Conservation (phyloP, 2,329 filamentous ascomycete species). For the Fusarium oxysporum region DNA sequence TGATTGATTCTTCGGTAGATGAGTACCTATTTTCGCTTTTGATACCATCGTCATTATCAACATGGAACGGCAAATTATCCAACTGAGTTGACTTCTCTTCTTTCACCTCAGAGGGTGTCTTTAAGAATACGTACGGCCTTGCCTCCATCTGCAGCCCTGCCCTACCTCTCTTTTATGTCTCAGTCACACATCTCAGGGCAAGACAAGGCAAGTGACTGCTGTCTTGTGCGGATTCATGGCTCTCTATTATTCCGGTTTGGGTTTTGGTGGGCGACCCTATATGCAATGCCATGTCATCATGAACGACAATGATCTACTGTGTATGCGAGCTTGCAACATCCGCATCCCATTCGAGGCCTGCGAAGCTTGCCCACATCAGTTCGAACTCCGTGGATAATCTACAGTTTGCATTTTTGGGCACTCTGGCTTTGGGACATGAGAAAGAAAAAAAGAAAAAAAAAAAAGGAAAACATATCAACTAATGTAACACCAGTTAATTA, state of each 20-base stretch:
- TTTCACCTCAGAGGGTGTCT: slow-evolving; percentile 10
- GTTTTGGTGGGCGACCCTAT: slow-evolving; percentile 1
- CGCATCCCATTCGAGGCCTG: slow-evolving; percentile 21
- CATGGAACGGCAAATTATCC: slow-evolving; percentile 2
- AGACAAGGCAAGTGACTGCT: slow-evolving; percentile 41
- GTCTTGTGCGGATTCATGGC: slow-evolving; percentile 14
- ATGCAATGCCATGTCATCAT: slow-evolving; percentile 40
- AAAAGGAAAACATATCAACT: slow-evolving; percentile 15
- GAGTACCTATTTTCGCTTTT: neutral
- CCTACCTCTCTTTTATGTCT: slow-evolving; percentile 28
- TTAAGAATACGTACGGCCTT: slow-evolving; percentile 3
- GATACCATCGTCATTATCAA: slow-evolving; percentile 6
- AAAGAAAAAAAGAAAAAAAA: neutral
- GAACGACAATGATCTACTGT: slow-evolving; percentile 13
- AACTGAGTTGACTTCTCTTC: neutral
- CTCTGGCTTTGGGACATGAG: neutral
- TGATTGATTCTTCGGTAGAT: neutral
- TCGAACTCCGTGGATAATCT: neutral
- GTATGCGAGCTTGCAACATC: slow-evolving; percentile 16
- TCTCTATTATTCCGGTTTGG: slow-evolving; percentile 15
- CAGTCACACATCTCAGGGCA: slow-evolving; percentile 21
- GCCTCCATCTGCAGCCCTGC: slow-evolving; percentile 23
- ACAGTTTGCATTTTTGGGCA: neutral
- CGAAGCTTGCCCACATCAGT: slow-evolving; percentile 12
- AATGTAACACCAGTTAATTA: slow-evolving; percentile 20